Conservation (phyloP, 345 rosid genomes). For the Cardamine chenopodiifolia region DNA sequence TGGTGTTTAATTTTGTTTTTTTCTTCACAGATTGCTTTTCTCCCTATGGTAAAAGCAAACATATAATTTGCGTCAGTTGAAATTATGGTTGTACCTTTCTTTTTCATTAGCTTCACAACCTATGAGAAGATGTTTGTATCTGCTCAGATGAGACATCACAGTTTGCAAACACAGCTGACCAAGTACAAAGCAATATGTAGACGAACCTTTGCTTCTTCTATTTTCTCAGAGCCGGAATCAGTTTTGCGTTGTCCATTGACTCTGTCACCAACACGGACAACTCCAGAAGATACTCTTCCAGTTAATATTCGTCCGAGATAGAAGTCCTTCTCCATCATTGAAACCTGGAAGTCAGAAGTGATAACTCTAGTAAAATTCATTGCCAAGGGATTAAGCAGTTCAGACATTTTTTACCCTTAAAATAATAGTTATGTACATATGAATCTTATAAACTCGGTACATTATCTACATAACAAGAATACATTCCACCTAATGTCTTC, state of each 20-base stretch:
- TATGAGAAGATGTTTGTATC: slow-evolving; percentile 43
- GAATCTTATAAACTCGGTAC: slow-evolving; percentile 2
- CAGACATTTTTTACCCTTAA: background rate
- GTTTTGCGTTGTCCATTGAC: slow-evolving; percentile 72
- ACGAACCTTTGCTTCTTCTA: slow-evolving; percentile 97
- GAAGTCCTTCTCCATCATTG: slow-evolving; percentile 95
- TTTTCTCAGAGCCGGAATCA: slow-evolving; percentile 69
- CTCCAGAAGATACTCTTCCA: slow-evolving; percentile 82
- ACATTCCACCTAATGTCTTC: background rate
- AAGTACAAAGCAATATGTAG: slow-evolving; percentile 21
- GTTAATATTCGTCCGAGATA: slow-evolving; percentile 95
- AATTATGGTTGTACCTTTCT: slow-evolving; percentile 87
- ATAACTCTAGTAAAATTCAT: slow-evolving; percentile 23
- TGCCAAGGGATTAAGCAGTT: slow-evolving; percentile 12
- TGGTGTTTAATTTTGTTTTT: background rate
- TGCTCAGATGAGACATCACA: slow-evolving; percentile 19
- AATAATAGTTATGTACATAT: slow-evolving; percentile 3
- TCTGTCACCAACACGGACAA: slow-evolving; percentile 75
- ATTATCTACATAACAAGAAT: slow-evolving; percentile 6
- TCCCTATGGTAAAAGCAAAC: background rate
- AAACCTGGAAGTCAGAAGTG: slow-evolving; percentile 60
- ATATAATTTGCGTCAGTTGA: slow-evolving; percentile 54
- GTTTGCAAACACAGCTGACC: slow-evolving; percentile 13
- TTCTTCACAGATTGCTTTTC: background rate
- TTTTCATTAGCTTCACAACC: slow-evolving; percentile 96